Evolutionary conservation across 305 asterid species (phyloP).

Genomic region (Fraxinus ornus): DNA sequence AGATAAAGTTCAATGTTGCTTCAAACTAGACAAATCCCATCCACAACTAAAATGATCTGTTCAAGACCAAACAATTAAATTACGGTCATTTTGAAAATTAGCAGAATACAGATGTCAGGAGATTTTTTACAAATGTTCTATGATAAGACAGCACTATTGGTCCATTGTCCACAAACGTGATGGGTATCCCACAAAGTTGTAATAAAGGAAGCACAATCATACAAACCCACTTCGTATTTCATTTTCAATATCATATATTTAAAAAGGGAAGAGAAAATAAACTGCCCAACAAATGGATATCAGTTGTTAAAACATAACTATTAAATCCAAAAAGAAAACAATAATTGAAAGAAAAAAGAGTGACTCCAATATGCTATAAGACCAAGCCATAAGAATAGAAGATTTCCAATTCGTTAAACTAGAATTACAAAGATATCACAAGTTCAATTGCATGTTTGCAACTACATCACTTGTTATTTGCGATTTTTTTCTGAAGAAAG

Average conservation of each 20-base stretch:
- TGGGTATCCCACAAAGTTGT: neutral
- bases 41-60: neutral
- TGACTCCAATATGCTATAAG: neutral
- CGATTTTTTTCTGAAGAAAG: neutral
- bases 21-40: neutral
- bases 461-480: neutral
- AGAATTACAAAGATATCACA: neutral
- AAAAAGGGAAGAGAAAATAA: neutral
- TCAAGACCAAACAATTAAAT: neutral
- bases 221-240: neutral
- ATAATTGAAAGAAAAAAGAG: neutral
- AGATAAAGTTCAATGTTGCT: neutral
- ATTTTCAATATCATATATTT: neutral
- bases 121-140: neutral
- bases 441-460: neutral
- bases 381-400: neutral
- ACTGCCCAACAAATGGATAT: neutral
- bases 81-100: neutral
- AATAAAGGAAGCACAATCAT: neutral
- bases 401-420: neutral
- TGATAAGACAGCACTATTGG: neutral
- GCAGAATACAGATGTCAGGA: neutral
- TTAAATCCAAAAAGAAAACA: neutral
- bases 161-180: neutral
- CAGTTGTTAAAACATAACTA: neutral